These are phyloP conservation scores for Alternaria hordeiaustralica DNA, from an alignment of 2,329 filamentous ascomycete genomes.

Conservation along the genomic window DNA sequence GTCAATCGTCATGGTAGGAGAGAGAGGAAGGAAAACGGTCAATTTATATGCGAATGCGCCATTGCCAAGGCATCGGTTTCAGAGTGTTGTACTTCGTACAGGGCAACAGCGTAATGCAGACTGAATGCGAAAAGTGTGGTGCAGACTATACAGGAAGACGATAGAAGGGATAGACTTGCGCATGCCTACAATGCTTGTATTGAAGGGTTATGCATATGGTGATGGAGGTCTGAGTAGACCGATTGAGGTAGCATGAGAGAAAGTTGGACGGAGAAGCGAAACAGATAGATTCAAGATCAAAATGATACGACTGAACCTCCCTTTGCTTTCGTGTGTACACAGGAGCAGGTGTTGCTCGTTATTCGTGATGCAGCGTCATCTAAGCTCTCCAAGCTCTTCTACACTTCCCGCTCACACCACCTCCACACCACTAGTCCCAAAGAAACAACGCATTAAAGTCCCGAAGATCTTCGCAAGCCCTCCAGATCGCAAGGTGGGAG, in stretches of 20 bases:
- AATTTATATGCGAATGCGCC: not conserved
- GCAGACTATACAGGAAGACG: too few species aligned
- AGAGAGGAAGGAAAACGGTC: not conserved
- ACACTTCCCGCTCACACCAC: not conserved
- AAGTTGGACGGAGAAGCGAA: not conserved
- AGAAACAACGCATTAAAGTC: not conserved
- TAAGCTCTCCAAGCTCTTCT: not conserved
- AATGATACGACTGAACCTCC: fast-evolving
- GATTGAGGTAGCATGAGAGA: not conserved
- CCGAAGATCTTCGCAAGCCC: not conserved
- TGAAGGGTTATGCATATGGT: too few species aligned
- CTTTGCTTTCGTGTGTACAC: not conserved
- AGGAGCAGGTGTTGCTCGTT: fast-evolving
- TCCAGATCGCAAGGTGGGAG: not conserved
- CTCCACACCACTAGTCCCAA: not conserved
- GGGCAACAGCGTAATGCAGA: too few species aligned
- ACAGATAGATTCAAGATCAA: not conserved
- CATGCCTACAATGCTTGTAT: too few species aligned
- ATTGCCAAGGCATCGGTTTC: not conserved
- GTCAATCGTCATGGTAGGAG: not conserved
- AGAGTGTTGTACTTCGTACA: too few species aligned
- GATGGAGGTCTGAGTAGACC: too few species aligned
- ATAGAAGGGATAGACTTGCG: too few species aligned
- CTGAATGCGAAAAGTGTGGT: too few species aligned
- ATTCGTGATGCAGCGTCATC: not conserved